Base-by-base conservation (phyloP, 345 rosid genomes). In the Pugionium dolabratum region DNA sequence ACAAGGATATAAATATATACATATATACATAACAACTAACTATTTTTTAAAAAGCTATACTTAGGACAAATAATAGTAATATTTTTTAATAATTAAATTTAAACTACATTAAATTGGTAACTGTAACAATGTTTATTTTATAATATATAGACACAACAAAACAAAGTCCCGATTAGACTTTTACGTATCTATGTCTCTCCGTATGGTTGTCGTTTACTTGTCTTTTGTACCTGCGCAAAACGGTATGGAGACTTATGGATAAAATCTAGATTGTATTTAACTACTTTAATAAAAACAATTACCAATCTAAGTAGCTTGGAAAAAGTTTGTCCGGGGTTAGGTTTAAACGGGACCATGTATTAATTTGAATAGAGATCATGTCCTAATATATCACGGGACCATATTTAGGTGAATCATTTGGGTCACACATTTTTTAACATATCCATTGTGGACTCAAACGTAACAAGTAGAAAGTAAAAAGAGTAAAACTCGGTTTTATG, bases 381-480 rank as follows among this genome's bases (percentile, higher is more conserved):
- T 60, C 46, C 18, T 18, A 18, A 36, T 63, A 48, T 41, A 47
- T 32, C 44, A 40, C 39, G 65, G 75, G 75, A 64, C 70, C 70
- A 64, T 71, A 57, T 26, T 18, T 18, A 64, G 31, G 54, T 64
- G 59, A 39, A 41, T 71, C 75, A 28, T 48, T 57, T 72, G 47
- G 37, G 18, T 18, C 18, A 18, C 18, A 18, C 18, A n/a, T 18
- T 18, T 18, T 18, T 18, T 18, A 18, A 18, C 0, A 18, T 18
- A 18, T 18, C n/a, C n/a, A n/a, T n/a, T n/a, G n/a, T n/a, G n/a
- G n/a, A n/a, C n/a, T 18, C 0, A 18, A 18, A 18, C 18, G 18
- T 18, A 18, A 18, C 18, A 18, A 18, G 18, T 18, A 18, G 18
- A 18, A 18, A 18, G 18, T 18, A 18, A 18, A n/a, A n/a, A 18